Evolutionary conservation across 1,139 yeast genomes (phyloP).

Genomic region (Yamadazyma taylorii): DNA sequence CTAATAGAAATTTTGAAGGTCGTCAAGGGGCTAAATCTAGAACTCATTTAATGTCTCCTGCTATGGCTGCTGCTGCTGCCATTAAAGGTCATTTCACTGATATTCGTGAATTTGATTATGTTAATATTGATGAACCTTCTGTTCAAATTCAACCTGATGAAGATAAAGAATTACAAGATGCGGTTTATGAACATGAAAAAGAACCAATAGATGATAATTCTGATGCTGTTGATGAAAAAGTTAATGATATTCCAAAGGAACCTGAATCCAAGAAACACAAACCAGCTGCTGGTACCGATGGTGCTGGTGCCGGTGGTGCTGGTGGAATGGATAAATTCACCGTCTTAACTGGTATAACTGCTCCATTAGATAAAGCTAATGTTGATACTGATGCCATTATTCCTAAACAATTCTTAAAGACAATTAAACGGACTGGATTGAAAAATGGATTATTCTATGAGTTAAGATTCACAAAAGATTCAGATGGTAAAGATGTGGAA

Average conservation of each 20-base stretch:
- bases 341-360: constrained; percentile 80
- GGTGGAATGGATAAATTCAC: constrained; percentile 73
- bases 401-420: constrained; percentile 96
- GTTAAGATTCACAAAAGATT: constrained; percentile 70
- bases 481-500: constrained; percentile 69
- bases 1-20: constrained; percentile 98
- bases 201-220: constrained; percentile 46
- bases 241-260: constrained; percentile 59
- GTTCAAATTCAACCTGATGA: constrained; percentile 56
- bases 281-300: too few relatives aligned
- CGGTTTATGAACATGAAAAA: constrained; percentile 70
- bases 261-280: constrained; percentile 30
- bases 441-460: constrained; percentile 87
- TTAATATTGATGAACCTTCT: constrained; percentile 59
- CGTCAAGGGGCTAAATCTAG: constrained; percentile 98
- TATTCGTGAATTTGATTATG: constrained; percentile 76
- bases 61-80: constrained; percentile 99
- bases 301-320: constrained; percentile 25
- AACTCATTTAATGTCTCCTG: constrained; percentile 97
- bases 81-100: constrained; percentile 88
- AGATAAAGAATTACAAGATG: constrained; percentile 62
- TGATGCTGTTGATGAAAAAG: constrained; percentile 44
- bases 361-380: constrained; percentile 91
- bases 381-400: constrained; percentile 98
- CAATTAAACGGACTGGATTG: constrained; percentile 95